These are phyloP conservation scores for Fraxinus dipetala DNA, from an alignment of 305 asterid genomes.

Conservation along the genomic window DNA sequence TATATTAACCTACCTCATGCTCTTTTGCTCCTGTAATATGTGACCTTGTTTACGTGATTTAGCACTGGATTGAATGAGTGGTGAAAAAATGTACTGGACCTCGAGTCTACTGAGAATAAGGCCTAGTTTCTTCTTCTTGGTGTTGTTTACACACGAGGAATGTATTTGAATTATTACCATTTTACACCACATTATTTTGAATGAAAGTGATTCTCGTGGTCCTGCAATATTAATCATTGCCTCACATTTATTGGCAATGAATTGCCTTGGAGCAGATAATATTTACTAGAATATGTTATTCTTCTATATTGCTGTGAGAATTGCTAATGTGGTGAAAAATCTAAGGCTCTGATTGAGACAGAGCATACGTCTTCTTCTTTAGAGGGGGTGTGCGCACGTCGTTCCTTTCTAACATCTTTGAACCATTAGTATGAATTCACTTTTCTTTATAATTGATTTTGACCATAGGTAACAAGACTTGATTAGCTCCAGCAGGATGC, in stretches of 20 bases:
- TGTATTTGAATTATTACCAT: slow-evolving; percentile 8
- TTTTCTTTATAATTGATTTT: neutral
- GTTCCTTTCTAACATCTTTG: neutral
- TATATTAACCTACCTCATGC: slow-evolving; percentile 27
- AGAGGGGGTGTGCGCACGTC: neutral
- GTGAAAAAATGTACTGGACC: neutral
- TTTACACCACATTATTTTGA: neutral
- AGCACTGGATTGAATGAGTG: neutral
- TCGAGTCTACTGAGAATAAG: neutral
- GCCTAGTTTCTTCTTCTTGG: neutral
- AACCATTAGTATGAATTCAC: neutral
- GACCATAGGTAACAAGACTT: neutral
- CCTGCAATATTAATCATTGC: neutral
- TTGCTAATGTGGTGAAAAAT: neutral
- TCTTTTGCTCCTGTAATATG: neutral
- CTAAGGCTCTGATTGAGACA: neutral
- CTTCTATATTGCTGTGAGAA: neutral
- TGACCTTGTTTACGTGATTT: neutral
- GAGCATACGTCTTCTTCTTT: neutral
- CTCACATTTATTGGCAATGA: neutral
- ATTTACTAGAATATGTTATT: neutral
- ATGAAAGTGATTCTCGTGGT: neutral
- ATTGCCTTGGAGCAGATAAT: neutral
- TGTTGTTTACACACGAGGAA: neutral
- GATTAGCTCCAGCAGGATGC: neutral